phyloP scores from a whole-genome alignment of 1,284 basidiomycete genomes.

The Xanthoconium separans region DNA sequence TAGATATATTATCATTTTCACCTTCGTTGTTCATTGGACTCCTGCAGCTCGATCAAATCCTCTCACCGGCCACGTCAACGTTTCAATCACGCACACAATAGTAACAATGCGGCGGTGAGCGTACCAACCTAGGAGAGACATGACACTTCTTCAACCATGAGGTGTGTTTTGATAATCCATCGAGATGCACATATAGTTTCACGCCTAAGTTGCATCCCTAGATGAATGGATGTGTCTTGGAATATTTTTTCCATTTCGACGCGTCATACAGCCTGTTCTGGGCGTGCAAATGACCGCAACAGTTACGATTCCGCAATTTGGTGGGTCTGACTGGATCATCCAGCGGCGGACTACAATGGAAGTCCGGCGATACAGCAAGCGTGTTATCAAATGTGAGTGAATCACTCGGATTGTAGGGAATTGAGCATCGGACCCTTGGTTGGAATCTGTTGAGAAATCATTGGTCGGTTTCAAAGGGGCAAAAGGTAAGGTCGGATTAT shows the following conservation, averaged over 20 bases:
- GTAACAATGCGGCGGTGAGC: too few relatives aligned
- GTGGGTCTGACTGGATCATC: conserved; percentile 8
- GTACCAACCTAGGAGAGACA: too few relatives aligned
- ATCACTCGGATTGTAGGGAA: neutral
- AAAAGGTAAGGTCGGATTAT: too few relatives aligned
- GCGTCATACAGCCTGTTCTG: neutral
- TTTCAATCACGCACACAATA: too few relatives aligned
- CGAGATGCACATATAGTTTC: neutral
- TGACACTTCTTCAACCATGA: too few relatives aligned
- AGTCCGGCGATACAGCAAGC: neutral
- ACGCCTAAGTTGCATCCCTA: conserved; percentile 9
- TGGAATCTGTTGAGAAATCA: neutral
- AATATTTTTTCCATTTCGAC: conserved; percentile 4
- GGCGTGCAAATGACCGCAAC: conserved; percentile 6
- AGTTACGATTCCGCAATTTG: neutral
- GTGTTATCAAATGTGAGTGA: neutral
- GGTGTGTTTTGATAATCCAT: conserved; percentile 1
- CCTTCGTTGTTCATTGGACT: too few relatives aligned
- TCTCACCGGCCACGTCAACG: too few relatives aligned
- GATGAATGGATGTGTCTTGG: conserved; percentile 11
- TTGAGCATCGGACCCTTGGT: neutral
- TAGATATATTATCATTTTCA: too few relatives aligned
- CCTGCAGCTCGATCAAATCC: too few relatives aligned
- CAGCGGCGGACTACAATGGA: conserved; percentile 6
- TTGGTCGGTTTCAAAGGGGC: neutral